Evolutionary conservation across 371 early-diverging fungal species (phyloP), one percentile per base, ranked within the genome.

Genomic region (Phascolomyces articulosus): DNA sequence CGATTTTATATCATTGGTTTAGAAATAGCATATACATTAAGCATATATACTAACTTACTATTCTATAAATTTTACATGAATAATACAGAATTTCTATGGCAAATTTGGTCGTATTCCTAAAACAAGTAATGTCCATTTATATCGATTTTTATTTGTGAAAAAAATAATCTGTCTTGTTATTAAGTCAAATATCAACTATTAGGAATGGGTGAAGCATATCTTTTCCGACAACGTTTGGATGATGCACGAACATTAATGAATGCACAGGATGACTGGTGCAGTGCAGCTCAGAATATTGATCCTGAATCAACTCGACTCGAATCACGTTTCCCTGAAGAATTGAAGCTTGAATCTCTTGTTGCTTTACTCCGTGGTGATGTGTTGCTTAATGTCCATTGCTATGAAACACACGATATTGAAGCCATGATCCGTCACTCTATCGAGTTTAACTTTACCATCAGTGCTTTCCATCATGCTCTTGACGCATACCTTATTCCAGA

Each of bases 251-350:
- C 59, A 8, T 61, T 89, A 34, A 68, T 81, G 53, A 59, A 62
- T 15, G 69, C 70, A 13, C 94, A 94, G 73, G 89, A 93, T 55
- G 91, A 90, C 57, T 94, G 95, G 95, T 94, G 95, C 68, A 71
- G 66, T 49, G 80, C 87, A 44, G 89, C 88, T 10, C 63, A 78
- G 8, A 27, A 58, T 20, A 20, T 62, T 38, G 53, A 34, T 31
- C 48, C 62, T 6, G 58, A 63, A 2, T 40, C 34, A 34, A 9
- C 59, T 7, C 72, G 74, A 15, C 66, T 82, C 15, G 74, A 82
- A 16, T 51, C 71, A 2, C 74, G 76, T 40, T 93, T 87, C 76
- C 95, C 95, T 0, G 88, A 88, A 65, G 83, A 85, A 51, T 61
- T 90, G 7, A 66, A 67, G 23, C 71, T 86, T 20, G 92, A 92